Base-by-base conservation (phyloP, 306 rosid species). In the Adenanthera pavonina region DNA sequence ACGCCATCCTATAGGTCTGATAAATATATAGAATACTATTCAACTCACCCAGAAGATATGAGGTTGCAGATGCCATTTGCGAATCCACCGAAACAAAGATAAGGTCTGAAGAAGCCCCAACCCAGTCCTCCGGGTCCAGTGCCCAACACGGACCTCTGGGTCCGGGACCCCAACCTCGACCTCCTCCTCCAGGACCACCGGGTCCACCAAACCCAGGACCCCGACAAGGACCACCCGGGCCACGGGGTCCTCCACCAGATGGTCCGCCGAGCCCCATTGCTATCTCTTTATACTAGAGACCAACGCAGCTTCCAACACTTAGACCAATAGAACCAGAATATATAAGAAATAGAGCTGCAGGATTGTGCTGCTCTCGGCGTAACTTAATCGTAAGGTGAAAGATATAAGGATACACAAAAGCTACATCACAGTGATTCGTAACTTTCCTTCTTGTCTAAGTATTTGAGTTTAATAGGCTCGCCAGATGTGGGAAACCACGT, bases 71-170 rank as follows among this genome's bases (percentile, higher is more conserved):
- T 9, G 43, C 96, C 94, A 78, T 89, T 33, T 25, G 59, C 92
- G 83, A 81, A 89, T 20, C 95, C 97, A 8, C 94, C 92, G 51
- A 92, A 86, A 59, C 86, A 86, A 8, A 86, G 90, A 47, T 86
- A 84, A 36, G 87, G 89, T 46, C 90, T 88, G 1, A 84, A 85
- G 5, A 77, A 80, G 6, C 92, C 91, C 88, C 89, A 88, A 12
- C 49, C 49, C 4, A 83, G 88, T 0, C 92, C 94, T 0, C 88
- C 88, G 4, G 82, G 85, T 0, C 89, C 89, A 0, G 81, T 77
- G 11, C 91, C 89, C 89, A 85, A 4, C 83, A 80, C 0, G 81
- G 81, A 0, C 90, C 90, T 0, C 85, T 88, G 0, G 81, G 80
- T 0, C 89, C 89, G 0, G 54, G 54, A 12, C 78, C 74, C 0